These are phyloP conservation scores for Naganishia cerealis DNA, from an alignment of 1,284 basidiomycete genomes.

Conservation along the genomic window DNA sequence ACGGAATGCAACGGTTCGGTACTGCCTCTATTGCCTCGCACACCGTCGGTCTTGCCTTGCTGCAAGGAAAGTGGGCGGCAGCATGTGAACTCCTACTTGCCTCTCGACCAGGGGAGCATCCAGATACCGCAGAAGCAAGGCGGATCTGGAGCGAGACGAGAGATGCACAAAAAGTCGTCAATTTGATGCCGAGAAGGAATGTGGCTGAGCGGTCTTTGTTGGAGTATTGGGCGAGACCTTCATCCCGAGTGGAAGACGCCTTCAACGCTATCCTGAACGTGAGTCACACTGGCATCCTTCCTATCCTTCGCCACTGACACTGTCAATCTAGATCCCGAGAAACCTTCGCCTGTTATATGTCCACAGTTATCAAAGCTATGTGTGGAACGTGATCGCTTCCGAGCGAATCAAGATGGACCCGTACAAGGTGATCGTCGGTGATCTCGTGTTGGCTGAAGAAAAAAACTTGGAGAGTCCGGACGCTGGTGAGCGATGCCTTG, in stretches of 20 bases:
- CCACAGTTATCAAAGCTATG: slow-evolving; percentile 97
- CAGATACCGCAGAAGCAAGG: slow-evolving; percentile 75
- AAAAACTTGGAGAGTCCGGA: slow-evolving; percentile 54
- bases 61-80: slow-evolving; percentile 83
- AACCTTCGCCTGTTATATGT: slow-evolving; percentile 96
- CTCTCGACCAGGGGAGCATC: slow-evolving; percentile 81
- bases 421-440: slow-evolving; percentile 75
- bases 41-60: slow-evolving; percentile 81
- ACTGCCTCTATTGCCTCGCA: slow-evolving; percentile 95
- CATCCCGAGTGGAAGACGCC: slow-evolving; percentile 74
- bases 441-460: slow-evolving; percentile 68
- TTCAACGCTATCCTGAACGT: slow-evolving; percentile 82
- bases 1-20: slow-evolving; percentile 98
- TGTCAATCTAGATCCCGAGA: slow-evolving; percentile 72
- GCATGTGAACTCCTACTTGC: slow-evolving; percentile 80
- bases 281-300: slow-evolving; percentile 43
- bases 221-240: slow-evolving; percentile 82
- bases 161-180: slow-evolving; percentile 73
- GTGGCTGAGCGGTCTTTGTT: slow-evolving; percentile 90
- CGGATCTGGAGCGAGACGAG: slow-evolving; percentile 78
- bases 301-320: slow-evolving; percentile 1
- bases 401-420: slow-evolving; percentile 83
- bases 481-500: slow-evolving; percentile 52
- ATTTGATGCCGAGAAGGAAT: slow-evolving; percentile 79
- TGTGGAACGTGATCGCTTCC: slow-evolving; percentile 95